Evolutionary conservation across 1,284 basidiomycete genomes (phyloP).

Genomic region (Apiotrichum sp.): DNA sequence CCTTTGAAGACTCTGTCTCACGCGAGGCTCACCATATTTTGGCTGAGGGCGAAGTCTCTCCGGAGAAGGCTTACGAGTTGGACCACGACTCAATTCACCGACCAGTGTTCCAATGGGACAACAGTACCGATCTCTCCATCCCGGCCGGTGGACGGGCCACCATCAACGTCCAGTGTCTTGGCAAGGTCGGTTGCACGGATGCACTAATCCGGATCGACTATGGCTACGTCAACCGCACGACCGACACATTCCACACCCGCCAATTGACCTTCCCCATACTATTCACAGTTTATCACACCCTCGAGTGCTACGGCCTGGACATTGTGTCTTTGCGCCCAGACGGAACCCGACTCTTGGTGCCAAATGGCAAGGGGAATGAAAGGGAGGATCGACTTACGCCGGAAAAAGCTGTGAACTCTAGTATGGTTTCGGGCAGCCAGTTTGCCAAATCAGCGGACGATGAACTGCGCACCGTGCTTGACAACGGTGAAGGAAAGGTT

Average conservation of each 20-base stretch:
- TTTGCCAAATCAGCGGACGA: conserved; percentile 27
- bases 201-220: conserved; percentile 80
- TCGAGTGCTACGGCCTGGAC: conserved; percentile 76
- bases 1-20: conserved; percentile 83
- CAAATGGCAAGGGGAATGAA: not conserved
- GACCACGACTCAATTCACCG: conserved; percentile 72
- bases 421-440: not conserved
- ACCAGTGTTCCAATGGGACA: conserved; percentile 74
- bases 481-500: conserved; percentile 64
- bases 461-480: conserved; percentile 33
- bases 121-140: conserved; percentile 51
- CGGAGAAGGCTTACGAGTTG: conserved; percentile 83
- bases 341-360: not conserved
- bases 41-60: conserved; percentile 68
- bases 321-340: conserved; percentile 53
- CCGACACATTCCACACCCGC: conserved; percentile 64
- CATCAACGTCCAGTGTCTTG: conserved; percentile 67
- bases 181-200: conserved; percentile 77
- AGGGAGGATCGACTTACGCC: no score
- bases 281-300: conserved; percentile 87
- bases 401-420: not conserved
- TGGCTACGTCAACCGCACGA: conserved; percentile 56
- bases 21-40: conserved; percentile 67
- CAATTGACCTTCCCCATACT: conserved; percentile 75
- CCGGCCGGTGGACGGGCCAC: conserved; percentile 64